Base-by-base conservation (phyloP, 129 eudicot genomes). In the Helianthus tuberosus region DNA sequence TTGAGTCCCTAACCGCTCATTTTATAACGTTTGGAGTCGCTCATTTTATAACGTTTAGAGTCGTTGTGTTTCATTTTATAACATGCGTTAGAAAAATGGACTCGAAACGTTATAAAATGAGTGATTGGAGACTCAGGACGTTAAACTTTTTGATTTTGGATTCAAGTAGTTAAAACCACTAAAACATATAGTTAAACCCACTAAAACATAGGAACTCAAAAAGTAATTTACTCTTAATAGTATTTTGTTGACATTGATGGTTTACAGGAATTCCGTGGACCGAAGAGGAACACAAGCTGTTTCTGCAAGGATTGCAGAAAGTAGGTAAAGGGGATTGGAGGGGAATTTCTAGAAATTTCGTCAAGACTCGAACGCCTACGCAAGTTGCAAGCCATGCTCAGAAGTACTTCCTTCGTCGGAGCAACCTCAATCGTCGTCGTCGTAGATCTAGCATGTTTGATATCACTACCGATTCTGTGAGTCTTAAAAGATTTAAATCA, bases 321-420 rank as follows among this genome's bases (percentile, higher is more conserved):
- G 84, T 82, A 11, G 90, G 90, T 3, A 86, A 86, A 79, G 90
- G 90, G 63, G 90, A 86, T 25, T 86, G 90, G 90, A 79, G 85
- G 79, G 90, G 87, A 53, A 86, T 86, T n/a, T 82, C 90, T 15
- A 76, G 82, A 77, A 86, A 86, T 35, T 86, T 78, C 41, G 90
- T 86, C 8, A 82, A 79, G 64, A 82, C 85, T 15, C 82, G 90
- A 8, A 86, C 90, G 1, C 88, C 88, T 46, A 84, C 88, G 5
- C 88, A 84, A 68, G 88, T 84, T 35, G 88, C 88, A 16, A 84
- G 89, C 74, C 89, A 84, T 74, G 89, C 90, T 83, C 90, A 86
- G 83, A 86, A 86, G 48, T 86, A 86, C 80, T 86, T 82, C 77
- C 80, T 86, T 20, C 87, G 90, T 66, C 79, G 83, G 38, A 79